Base-by-base conservation (phyloP, 1,284 basidiomycete genomes). In the Pholiota adiposa region DNA sequence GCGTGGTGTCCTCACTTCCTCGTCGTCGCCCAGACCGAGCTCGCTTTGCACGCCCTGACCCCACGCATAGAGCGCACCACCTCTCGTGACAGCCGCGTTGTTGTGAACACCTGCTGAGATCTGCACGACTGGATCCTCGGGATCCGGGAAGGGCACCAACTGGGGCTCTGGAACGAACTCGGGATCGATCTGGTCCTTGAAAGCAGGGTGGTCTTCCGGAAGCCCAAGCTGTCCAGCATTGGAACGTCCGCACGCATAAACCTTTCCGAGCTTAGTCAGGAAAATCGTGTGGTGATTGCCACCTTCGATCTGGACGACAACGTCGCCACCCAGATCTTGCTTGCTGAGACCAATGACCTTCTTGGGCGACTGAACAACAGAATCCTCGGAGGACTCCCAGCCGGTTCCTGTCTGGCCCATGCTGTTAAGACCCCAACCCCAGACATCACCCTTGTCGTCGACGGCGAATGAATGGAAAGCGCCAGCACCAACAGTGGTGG, bases 211-310 rank as follows among this genome's bases (percentile, higher is more conserved):
- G 67, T 90, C 86, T 40, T 85, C 81, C 0, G 79, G 76, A 21
- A 96, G 72, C 6, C 95, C 95, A 25, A 96, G 83, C 67, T 96
- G 92, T 34, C 87, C 84, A 51, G 85, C 86, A 66, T 94, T 92
- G 51, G 85, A 86, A 44, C 93, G 85, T 3, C 94, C 94, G 67
- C 88, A 90, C 1, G 87, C 92, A 73, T 86, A 97, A 1, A 98
- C 93, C 64, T 89, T 84, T 56, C 96, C 96, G 53, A 88, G 85
- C 54, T 85, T 82, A 23, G 95, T 90, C 63, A 96, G 78, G 81
- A 98, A 98, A 31, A 97, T 75, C 0, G 93, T 89, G 73, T 98
- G 94, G 70, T 96, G 90, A 64, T 92, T 88, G 44, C 96, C 96
- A 12, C 88, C 92, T 25, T 72, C 78, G 58, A 93, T 90, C 67